phyloP scores from a whole-genome alignment of 768 basidiomycete genomes.

The Leccinum imitatum region DNA sequence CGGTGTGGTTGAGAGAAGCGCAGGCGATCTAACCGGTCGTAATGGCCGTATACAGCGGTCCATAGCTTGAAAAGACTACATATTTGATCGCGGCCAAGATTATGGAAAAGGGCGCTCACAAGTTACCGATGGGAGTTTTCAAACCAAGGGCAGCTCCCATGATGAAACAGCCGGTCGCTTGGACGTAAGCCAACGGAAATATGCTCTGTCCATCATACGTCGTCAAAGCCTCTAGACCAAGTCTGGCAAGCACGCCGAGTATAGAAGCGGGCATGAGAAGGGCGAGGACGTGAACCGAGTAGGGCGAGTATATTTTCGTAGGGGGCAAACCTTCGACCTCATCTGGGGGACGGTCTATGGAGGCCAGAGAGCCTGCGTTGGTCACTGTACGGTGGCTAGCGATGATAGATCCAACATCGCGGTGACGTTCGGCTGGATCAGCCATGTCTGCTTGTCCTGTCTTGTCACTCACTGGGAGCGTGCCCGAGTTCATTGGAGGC shows the following conservation, averaged over 20 bases:
- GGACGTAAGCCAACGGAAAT: conserved; percentile 82
- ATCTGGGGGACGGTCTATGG: conserved; percentile 42
- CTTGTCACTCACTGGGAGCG: conserved; percentile 7
- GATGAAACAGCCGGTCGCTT: conserved; percentile 84
- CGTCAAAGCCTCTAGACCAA: conserved; percentile 74
- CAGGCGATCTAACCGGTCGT: conserved; percentile 66
- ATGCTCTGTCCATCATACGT: conserved; percentile 74
- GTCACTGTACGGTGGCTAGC: conserved; percentile 34
- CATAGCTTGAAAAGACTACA: conserved; percentile 55
- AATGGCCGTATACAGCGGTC: conserved; percentile 82
- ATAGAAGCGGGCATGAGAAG: conserved; percentile 81
- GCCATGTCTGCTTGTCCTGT: background rate
- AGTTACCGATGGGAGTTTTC: conserved; percentile 69
- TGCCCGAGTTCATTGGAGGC: background rate
- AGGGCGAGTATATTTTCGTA: conserved; percentile 46
- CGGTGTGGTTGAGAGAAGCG: background rate
- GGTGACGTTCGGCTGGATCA: conserved; percentile 12
- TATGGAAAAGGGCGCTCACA: conserved; percentile 50
- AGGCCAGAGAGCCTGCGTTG: conserved; percentile 40
- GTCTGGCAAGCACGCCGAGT: conserved; percentile 77
- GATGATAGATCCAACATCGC: conserved; percentile 35
- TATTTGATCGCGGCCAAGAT: conserved; percentile 8
- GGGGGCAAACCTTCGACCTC: conserved; percentile 33
- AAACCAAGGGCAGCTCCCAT: conserved; percentile 81
- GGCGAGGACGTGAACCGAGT: conserved; percentile 62